Conservation (phyloP, 1,139 yeast genomes). For the Dujonia santamariae region DNA sequence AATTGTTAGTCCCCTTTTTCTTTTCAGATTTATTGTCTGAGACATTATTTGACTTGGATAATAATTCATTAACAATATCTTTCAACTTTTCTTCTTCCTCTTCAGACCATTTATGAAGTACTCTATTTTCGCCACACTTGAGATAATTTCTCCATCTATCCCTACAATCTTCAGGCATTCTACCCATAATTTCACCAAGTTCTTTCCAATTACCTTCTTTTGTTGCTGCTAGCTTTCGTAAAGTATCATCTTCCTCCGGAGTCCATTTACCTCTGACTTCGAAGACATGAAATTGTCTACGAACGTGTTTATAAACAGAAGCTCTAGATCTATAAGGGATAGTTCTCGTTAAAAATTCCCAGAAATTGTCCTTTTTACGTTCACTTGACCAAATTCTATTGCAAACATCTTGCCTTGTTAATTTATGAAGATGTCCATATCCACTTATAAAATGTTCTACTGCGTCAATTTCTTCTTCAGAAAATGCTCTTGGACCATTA, state of each 20-base stretch:
- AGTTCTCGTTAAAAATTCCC: conserved; percentile 78
- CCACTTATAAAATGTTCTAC: conserved; percentile 70
- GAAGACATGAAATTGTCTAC: conserved; percentile 85
- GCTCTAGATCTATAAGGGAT: conserved; percentile 84
- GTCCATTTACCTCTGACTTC: conserved; percentile 90
- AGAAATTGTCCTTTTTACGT: conserved; percentile 79
- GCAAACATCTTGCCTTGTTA: conserved; percentile 68
- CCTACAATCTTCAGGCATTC: conserved; percentile 98
- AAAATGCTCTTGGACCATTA: conserved; percentile 47
- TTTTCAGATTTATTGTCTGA: background rate
- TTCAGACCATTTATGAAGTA: conserved; percentile 72
- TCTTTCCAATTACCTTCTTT: conserved; percentile 83
- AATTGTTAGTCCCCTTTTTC: conserved; percentile 5
- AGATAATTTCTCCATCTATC: conserved; percentile 95
- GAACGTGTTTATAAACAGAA: conserved; percentile 85
- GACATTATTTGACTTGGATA: conserved; percentile 17
- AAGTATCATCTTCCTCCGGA: conserved; percentile 66
- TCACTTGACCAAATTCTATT: conserved; percentile 85
- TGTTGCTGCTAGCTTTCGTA: conserved; percentile 60
- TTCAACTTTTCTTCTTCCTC: conserved; percentile 68
- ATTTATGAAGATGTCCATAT: conserved; percentile 58
- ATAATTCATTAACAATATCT: conserved; percentile 49
- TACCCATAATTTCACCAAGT: conserved; percentile 71
- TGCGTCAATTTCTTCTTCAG: conserved; percentile 62
- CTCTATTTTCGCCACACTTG: conserved; percentile 78